These are phyloP conservation scores for Physcomitrellopsis africana DNA, from an alignment of 225 moss, liverwort and hornwort species.

Conservation along the genomic window DNA sequence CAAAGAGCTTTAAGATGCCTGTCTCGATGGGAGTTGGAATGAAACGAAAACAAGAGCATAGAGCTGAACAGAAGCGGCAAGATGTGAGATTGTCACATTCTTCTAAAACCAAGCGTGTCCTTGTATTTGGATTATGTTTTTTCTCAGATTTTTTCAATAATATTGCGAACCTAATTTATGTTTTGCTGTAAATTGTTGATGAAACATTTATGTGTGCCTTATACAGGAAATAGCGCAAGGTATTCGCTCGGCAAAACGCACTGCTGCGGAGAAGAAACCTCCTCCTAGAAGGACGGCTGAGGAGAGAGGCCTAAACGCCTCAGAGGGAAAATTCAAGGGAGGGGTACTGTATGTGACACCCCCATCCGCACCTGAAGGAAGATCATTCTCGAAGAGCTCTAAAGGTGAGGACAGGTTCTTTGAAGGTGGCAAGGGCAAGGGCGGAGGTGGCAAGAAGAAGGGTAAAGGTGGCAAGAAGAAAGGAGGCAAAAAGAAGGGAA, in stretches of 20 bases:
- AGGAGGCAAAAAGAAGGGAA: conserved; percentile 59
- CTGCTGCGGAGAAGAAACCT: conserved; percentile 45
- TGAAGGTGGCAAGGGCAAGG: conserved; percentile 55
- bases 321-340: conserved; percentile 86
- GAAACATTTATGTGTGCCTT: neutral
- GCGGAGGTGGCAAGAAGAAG: conserved; percentile 61
- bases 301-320: conserved; percentile 71
- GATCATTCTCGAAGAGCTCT: conserved; percentile 49
- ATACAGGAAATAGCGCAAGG: conserved; percentile 74
- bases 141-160: neutral
- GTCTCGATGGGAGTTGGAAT: conserved; percentile 76
- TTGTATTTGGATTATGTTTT: neutral
- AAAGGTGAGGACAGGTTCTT: conserved; percentile 70
- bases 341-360: conserved; percentile 89
- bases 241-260: conserved; percentile 65
- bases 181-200: neutral
- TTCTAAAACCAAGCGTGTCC: neutral
- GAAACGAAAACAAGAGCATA: conserved; percentile 80
- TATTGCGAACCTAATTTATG: neutral
- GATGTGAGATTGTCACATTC: conserved; percentile 50
- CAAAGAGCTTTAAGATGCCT: conserved; percentile 89
- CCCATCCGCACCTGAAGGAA: conserved; percentile 50
- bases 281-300: conserved; percentile 36
- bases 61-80: conserved; percentile 64
- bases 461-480: conserved; percentile 61